phyloP scores from a whole-genome alignment of 2,329 filamentous ascomycete species.

The Aphanocladium album region DNA sequence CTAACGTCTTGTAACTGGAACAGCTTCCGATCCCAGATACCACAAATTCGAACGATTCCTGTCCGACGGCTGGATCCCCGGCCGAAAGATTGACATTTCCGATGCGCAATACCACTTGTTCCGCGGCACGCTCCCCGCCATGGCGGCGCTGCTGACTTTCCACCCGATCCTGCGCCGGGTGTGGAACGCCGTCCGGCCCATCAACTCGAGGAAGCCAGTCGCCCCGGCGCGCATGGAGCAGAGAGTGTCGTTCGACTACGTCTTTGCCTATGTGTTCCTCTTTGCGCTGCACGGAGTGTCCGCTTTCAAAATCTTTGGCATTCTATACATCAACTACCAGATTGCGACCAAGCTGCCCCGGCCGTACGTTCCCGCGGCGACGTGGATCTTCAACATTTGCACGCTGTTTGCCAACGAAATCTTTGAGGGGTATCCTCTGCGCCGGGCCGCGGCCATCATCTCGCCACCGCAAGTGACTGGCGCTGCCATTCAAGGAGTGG shows the following conservation, averaged over 20 bases:
- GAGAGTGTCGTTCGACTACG: slow-evolving; percentile 75
- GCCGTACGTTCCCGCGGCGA: slow-evolving; percentile 64
- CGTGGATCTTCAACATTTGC: slow-evolving; percentile 86
- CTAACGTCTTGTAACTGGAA: neutral
- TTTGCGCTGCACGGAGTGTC: slow-evolving; percentile 79
- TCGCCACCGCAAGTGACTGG: slow-evolving; percentile 30
- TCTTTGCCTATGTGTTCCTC: slow-evolving; percentile 76
- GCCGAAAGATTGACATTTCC: slow-evolving; percentile 86
- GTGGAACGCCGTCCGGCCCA: slow-evolving; percentile 56
- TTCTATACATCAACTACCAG: slow-evolving; percentile 76
- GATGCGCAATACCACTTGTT: slow-evolving; percentile 85
- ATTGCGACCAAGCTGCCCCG: slow-evolving; percentile 69
- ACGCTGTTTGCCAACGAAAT: slow-evolving; percentile 89
- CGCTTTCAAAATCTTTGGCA: slow-evolving; percentile 71
- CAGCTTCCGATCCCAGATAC: slow-evolving; percentile 80
- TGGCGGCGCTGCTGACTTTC: slow-evolving; percentile 65
- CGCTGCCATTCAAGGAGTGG: slow-evolving; percentile 23
- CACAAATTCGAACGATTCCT: slow-evolving; percentile 65
- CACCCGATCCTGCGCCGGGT: slow-evolving; percentile 73
- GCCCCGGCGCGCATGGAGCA: slow-evolving; percentile 59
- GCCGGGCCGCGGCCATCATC: slow-evolving; percentile 53
- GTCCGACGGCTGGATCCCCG: slow-evolving; percentile 82
- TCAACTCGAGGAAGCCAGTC: slow-evolving; percentile 28
- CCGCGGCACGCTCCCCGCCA: slow-evolving; percentile 77
- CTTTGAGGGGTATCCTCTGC: slow-evolving; percentile 68